A percentile compares a stretch with the other conserved stretches of the same genome.
phyloP scores from a whole-genome alignment of 2,329 filamentous ascomycete genomes.

The Helicocarpus griseus region DNA sequence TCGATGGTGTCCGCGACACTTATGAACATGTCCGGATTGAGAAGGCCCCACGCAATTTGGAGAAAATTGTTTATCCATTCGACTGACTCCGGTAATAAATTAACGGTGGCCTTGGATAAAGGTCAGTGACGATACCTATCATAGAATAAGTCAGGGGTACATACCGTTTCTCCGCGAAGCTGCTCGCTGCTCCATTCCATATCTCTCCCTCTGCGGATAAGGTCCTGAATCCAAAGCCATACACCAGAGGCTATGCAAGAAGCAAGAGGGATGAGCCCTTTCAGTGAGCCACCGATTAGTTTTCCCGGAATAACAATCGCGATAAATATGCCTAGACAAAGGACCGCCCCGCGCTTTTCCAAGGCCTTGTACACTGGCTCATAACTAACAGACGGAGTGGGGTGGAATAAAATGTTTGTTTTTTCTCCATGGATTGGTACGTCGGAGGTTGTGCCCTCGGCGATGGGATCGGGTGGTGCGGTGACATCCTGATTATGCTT shows the following conservation, averaged over 20 bases:
- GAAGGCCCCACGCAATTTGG: conserved; percentile 74
- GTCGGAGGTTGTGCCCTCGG: conserved; percentile 74
- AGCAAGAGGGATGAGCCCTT: conserved; percentile 65
- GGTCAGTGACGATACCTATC: not conserved
- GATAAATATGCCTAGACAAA: conserved; percentile 62
- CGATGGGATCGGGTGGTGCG: conserved; percentile 78
- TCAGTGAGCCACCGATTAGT: conserved; percentile 66
- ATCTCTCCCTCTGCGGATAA: conserved; percentile 71
- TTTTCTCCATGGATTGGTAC: conserved; percentile 94
- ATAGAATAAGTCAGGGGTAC: conserved; percentile 10
- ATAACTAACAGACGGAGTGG: conserved; percentile 80
- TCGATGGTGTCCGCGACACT: conserved; percentile 84
- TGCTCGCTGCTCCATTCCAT: conserved; percentile 84
- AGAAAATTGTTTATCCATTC: conserved; percentile 94
- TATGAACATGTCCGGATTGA: conserved; percentile 94
- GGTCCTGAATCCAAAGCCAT: conserved; percentile 81
- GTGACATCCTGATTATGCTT: conserved; percentile 78
- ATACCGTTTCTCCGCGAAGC: conserved; percentile 65
- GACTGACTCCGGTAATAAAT: conserved; percentile 84
- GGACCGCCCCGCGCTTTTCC: conserved; percentile 61
- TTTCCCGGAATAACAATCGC: conserved; percentile 68
- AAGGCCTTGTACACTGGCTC: conserved; percentile 75
- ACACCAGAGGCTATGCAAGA: conserved; percentile 66
- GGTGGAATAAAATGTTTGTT: conserved; percentile 92
- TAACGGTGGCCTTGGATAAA: conserved; percentile 56